Evolutionary conservation across 2,329 filamentous ascomycete genomes (phyloP).

Genomic region (Rasamsonia emersonii): DNA sequence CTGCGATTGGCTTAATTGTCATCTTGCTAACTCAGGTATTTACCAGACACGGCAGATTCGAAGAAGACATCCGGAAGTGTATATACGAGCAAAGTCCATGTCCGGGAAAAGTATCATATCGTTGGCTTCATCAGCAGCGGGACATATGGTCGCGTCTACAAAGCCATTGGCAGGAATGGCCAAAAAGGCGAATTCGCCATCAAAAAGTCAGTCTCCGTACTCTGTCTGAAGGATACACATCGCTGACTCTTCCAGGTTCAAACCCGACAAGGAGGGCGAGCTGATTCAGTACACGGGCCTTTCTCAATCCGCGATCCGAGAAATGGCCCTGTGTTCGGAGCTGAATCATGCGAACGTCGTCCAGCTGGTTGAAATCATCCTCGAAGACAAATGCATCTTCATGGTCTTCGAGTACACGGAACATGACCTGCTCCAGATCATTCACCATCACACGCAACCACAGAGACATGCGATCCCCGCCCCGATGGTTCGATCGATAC

Average conservation of each 20-base stretch:
- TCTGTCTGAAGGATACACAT: neutral
- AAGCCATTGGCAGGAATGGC: slow-evolving; percentile 69
- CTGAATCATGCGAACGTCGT: slow-evolving; percentile 84
- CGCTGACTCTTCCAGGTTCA: slow-evolving; percentile 51
- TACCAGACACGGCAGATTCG: slow-evolving; percentile 27
- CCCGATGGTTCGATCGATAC: slow-evolving; percentile 80
- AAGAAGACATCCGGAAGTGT: slow-evolving; percentile 38
- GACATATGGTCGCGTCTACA: slow-evolving; percentile 97
- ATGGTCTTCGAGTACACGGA: slow-evolving; percentile 99
- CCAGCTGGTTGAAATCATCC: slow-evolving; percentile 83
- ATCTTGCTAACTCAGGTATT: slow-evolving; percentile 16
- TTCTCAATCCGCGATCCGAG: slow-evolving; percentile 90
- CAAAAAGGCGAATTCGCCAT: slow-evolving; percentile 84
- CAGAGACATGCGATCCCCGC: slow-evolving; percentile 82
- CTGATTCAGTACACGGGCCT: slow-evolving; percentile 92
- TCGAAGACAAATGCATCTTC: slow-evolving; percentile 98
- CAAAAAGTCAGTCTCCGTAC: slow-evolving; percentile 62
- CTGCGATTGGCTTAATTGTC: slow-evolving; percentile 7
- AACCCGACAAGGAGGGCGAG: slow-evolving; percentile 97
- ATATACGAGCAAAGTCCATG: slow-evolving; percentile 68
- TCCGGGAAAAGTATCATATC: slow-evolving; percentile 89
- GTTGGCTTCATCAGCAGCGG: slow-evolving; percentile 97
- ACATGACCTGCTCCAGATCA: slow-evolving; percentile 94
- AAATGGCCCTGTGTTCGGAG: slow-evolving; percentile 95
- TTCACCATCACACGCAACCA: slow-evolving; percentile 91